Conservation (phyloP, 371 early-diverging fungal species). For the Mortierella sp. region DNA sequence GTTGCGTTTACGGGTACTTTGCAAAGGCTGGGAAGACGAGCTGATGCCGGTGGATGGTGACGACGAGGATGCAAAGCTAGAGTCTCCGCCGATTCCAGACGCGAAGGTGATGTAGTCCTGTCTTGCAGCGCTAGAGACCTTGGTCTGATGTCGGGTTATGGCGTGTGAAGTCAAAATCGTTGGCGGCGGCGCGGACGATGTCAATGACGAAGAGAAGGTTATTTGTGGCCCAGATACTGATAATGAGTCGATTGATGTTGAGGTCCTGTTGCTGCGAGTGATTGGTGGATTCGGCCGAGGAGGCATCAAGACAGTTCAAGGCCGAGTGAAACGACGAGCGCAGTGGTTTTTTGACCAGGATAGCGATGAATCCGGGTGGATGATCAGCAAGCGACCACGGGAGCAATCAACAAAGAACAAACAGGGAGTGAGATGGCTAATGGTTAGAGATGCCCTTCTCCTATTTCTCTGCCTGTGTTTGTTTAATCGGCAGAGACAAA, state of each 20-base stretch:
- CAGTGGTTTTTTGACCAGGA: slow-evolving; percentile 28
- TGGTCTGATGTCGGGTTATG: slow-evolving; percentile 46
- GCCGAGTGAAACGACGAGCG: slow-evolving; percentile 2
- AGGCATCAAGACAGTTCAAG: slow-evolving; percentile 16
- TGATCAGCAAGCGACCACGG: slow-evolving; percentile 6
- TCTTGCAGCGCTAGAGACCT: slow-evolving; percentile 37
- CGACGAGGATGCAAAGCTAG: slow-evolving; percentile 1
- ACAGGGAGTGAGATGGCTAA: slow-evolving; percentile 1
- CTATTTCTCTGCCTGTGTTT: too few relatives aligned
- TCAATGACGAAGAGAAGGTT: slow-evolving; percentile 2
- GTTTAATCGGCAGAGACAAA: too few relatives aligned
- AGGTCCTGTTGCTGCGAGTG: slow-evolving; percentile 18
- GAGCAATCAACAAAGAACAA: not conserved
- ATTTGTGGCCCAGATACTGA: slow-evolving; percentile 3
- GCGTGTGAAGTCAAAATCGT: slow-evolving; percentile 30
- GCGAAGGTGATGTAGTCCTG: slow-evolving; percentile 46
- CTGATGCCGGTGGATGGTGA: slow-evolving; percentile 6
- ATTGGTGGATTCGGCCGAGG: slow-evolving; percentile 14
- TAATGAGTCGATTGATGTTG: slow-evolving; percentile 4
- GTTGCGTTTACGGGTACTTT: slow-evolving; percentile 27
- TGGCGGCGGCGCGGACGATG: slow-evolving; percentile 7
- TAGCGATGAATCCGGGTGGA: slow-evolving; percentile 28
- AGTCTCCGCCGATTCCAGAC: slow-evolving; percentile 40
- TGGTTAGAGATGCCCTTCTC: too few relatives aligned
- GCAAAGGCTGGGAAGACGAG: not conserved